phyloP scores from a whole-genome alignment of 345 rosid species.

The Citrus hindsii region DNA sequence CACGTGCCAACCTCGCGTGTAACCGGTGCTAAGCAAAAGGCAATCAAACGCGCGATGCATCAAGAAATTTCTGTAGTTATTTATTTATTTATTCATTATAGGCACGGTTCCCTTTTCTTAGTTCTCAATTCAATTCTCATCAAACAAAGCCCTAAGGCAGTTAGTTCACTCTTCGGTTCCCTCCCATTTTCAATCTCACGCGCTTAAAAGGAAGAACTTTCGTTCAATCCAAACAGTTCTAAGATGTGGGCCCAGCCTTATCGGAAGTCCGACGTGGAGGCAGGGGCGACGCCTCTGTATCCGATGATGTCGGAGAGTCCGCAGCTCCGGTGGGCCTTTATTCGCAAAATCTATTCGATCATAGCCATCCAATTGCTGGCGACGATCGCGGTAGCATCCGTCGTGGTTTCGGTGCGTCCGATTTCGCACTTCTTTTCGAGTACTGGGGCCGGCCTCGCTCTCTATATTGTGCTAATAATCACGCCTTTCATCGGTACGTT shows the following conservation, averaged over 20 bases:
- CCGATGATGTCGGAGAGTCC: constrained; percentile 90
- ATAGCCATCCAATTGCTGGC: constrained; percentile 62
- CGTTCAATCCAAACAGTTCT: background rate
- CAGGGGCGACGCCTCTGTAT: constrained; percentile 64
- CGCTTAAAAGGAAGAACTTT: background rate
- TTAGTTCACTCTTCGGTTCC: background rate
- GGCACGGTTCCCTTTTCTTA: too few relatives aligned
- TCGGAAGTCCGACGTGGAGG: constrained; percentile 62
- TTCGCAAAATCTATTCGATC: constrained; percentile 80
- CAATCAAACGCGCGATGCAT: constrained; percentile 8
- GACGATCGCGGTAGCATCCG: constrained; percentile 74
- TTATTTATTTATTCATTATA: background rate
- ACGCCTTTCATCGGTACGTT: constrained; percentile 68
- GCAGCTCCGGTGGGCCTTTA: constrained; percentile 88
- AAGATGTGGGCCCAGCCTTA: constrained; percentile 51
- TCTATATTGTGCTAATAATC: constrained; percentile 69
- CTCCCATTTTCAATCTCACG: background rate
- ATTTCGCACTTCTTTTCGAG: constrained; percentile 66
- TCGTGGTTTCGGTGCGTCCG: constrained; percentile 61
- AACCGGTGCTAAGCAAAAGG: background rate
- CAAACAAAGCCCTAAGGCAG: background rate
- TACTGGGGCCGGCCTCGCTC: constrained; percentile 61
- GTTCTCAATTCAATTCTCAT: background rate
- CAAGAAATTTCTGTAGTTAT: constrained; percentile 14
- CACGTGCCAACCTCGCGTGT: constrained; percentile 7